A percentile compares a stretch with the other conserved stretches of the same genome.
Conservation (phyloP, 2,329 filamentous ascomycete genomes). For the Phialophora verrucosa region DNA sequence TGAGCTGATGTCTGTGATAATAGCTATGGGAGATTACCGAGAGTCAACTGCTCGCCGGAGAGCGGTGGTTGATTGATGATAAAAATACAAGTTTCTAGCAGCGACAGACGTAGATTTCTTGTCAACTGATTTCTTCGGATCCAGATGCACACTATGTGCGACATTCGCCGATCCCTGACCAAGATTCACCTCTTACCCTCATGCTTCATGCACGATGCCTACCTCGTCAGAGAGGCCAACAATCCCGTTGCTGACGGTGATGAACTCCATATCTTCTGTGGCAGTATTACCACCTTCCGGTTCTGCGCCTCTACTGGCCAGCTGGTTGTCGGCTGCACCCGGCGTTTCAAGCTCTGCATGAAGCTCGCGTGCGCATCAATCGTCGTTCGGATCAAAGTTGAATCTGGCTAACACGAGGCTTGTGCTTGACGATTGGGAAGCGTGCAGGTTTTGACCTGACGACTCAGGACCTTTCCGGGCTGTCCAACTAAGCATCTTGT, state of each 20-base stretch:
- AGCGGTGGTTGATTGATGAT: neutral
- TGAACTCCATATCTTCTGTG: neutral
- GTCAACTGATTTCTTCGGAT: neutral
- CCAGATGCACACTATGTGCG: neutral
- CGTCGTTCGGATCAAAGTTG: neutral
- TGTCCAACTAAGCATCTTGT: neutral
- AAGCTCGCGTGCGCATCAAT: neutral
- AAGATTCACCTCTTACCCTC: neutral
- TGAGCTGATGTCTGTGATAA: neutral
- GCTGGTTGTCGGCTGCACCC: neutral
- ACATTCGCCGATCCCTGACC: neutral
- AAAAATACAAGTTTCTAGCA: neutral
- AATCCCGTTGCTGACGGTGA: neutral
- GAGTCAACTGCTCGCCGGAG: no score
- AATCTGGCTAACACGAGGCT: neutral
- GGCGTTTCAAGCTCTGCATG: neutral
- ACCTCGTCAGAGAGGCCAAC: neutral
- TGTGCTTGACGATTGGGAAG: neutral
- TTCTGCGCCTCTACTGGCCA: neutral
- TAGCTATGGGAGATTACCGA: neutral
- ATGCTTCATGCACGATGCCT: neutral
- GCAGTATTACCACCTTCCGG: neutral
- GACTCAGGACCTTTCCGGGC: neutral
- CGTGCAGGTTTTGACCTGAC: neutral
- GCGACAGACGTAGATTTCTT: neutral